A percentile compares a stretch with the other conserved stretches of the same genome.
Conservation (phyloP, 2,329 filamentous ascomycete genomes). For the Fusarium paranaense region DNA sequence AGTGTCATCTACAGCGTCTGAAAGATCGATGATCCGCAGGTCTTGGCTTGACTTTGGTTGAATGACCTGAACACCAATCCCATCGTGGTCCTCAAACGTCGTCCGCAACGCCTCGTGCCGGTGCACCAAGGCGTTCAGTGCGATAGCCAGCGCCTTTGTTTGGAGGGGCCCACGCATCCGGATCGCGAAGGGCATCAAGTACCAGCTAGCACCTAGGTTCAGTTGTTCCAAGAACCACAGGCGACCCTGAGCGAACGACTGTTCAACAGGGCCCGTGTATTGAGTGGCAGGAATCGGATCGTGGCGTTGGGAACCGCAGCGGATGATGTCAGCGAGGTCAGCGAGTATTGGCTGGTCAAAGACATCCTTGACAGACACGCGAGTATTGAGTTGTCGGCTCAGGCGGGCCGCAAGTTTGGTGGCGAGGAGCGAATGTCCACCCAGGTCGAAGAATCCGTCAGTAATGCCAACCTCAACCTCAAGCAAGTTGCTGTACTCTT, state of each 20-base stretch:
- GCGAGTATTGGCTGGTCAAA: slow-evolving; percentile 1
- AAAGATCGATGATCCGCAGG: slow-evolving; percentile 68
- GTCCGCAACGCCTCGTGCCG: background rate
- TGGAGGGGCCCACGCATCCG: background rate
- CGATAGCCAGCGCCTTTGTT: background rate
- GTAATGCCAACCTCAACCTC: background rate
- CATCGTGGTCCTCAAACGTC: background rate
- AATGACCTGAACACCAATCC: background rate
- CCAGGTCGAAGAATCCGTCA: slow-evolving; percentile 5
- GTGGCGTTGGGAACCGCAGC: background rate
- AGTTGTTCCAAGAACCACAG: slow-evolving; percentile 23
- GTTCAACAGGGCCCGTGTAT: background rate
- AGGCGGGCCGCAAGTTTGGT: slow-evolving; percentile 12
- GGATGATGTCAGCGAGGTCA: background rate
- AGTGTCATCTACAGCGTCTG: slow-evolving; percentile 37
- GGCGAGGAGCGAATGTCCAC: slow-evolving; percentile 8
- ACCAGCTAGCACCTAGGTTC: slow-evolving; percentile 1
- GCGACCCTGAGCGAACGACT: background rate
- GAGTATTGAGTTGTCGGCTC: background rate
- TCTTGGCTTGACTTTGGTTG: slow-evolving; percentile 9
- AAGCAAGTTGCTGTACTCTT: background rate
- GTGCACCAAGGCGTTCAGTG: background rate
- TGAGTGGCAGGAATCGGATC: background rate
- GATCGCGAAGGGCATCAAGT: slow-evolving; percentile 1
- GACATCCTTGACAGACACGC: slow-evolving; percentile 4